phyloP scores from a whole-genome alignment of 2,329 filamentous ascomycete species.

The Trichophyton benhamiae region DNA sequence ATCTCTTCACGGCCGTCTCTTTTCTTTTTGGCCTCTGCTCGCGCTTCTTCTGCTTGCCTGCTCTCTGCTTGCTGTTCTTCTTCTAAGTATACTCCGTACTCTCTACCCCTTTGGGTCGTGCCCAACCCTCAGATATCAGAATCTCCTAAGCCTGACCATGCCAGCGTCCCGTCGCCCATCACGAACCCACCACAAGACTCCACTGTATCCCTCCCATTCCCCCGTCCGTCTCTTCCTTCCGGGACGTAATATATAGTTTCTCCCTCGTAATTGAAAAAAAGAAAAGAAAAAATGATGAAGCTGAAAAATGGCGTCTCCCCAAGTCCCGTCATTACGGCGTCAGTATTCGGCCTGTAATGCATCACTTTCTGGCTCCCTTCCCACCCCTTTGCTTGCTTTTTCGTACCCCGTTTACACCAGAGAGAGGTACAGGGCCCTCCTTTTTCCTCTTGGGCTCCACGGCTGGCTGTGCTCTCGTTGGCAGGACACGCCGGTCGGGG shows the following conservation, averaged over 20 bases:
- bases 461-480: neutral
- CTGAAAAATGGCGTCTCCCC: too few relatives aligned
- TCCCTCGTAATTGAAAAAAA: neutral
- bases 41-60: neutral
- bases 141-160: neutral
- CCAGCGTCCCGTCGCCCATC: constrained; percentile 3
- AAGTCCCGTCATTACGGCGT: neutral
- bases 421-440: neutral
- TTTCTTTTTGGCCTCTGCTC: neutral
- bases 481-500: constrained; percentile 1
- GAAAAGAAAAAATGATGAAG: neutral
- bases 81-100: neutral
- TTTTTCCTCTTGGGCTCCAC: neutral
- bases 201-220: constrained; percentile 1
- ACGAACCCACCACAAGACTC: neutral
- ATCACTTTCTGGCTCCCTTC: neutral
- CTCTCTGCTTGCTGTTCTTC: neutral
- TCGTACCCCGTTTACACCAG: neutral
- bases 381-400: neutral
- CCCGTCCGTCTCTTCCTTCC: constrained; percentile 1
- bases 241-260: neutral
- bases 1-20: neutral
- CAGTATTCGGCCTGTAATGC: constrained; percentile 3
- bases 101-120: neutral
- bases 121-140: constrained; percentile 3